These are phyloP conservation scores for Blastobotrys buckinghamii DNA, from an alignment of 1,139 yeast genomes.

Conservation along the genomic window DNA sequence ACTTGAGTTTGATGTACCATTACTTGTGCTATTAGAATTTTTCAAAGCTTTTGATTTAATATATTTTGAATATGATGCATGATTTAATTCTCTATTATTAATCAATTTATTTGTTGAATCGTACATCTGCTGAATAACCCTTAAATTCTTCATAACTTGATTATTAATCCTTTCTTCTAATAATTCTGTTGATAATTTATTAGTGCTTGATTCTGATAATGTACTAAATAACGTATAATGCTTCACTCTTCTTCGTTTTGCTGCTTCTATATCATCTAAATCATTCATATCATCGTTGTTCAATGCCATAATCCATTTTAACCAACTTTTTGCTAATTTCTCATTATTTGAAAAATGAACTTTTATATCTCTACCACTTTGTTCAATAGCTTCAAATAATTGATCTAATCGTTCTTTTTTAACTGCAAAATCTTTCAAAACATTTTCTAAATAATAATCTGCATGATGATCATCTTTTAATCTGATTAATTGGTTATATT, in stretches of 20 bases:
- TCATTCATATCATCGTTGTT: not conserved
- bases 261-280: not conserved
- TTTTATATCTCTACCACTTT: slow-evolving; percentile 19
- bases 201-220: slow-evolving; percentile 22
- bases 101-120: slow-evolving; percentile 22
- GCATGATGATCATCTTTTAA: slow-evolving; percentile 20
- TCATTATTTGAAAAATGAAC: slow-evolving; percentile 23
- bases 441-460: slow-evolving; percentile 21
- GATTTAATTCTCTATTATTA: slow-evolving; percentile 21
- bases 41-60: slow-evolving; percentile 17
- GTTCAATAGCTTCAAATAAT: slow-evolving; percentile 22
- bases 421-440: slow-evolving; percentile 20
- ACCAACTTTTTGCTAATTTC: slow-evolving; percentile 24
- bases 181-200: slow-evolving; percentile 22
- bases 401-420: slow-evolving; percentile 18
- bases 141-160: slow-evolving; percentile 25
- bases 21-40: not conserved
- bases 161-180: slow-evolving; percentile 22
- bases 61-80: slow-evolving; percentile 22
- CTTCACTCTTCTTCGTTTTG: slow-evolving; percentile 18
- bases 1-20: not conserved
- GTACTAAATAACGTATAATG: slow-evolving; percentile 24
- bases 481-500: slow-evolving; percentile 13
- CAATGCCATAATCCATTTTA: slow-evolving; percentile 21
- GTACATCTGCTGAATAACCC: slow-evolving; percentile 22